Conservation (phyloP, 2,329 filamentous ascomycete genomes). For the Nigrospora osmanthi region DNA sequence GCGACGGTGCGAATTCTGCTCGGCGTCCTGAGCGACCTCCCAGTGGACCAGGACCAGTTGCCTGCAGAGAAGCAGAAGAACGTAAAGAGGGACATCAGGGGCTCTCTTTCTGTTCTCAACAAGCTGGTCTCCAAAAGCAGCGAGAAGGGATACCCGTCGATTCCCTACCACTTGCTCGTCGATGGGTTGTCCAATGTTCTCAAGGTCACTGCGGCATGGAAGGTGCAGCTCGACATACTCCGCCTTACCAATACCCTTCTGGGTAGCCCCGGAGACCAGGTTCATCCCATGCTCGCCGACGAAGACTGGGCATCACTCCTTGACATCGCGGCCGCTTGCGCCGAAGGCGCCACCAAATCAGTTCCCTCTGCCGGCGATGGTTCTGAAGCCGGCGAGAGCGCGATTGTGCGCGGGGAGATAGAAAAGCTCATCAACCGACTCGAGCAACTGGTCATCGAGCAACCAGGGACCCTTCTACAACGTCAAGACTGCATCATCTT, state of each 20-base stretch:
- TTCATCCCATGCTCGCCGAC: conserved; percentile 51
- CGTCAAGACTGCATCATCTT: conserved; percentile 60
- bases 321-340: conserved; percentile 50
- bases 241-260: conserved; percentile 49
- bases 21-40: conserved; percentile 47
- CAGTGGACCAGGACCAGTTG: conserved; percentile 17
- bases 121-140: conserved; percentile 53
- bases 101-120: conserved; percentile 54
- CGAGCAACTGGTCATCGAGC: conserved; percentile 38
- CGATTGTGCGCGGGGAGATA: conserved; percentile 33
- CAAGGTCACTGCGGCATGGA: conserved; percentile 32
- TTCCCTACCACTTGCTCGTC: conserved; percentile 51
- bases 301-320: conserved; percentile 60
- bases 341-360: conserved; percentile 20
- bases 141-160: conserved; percentile 50
- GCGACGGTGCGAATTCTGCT: conserved; percentile 59
- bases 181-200: conserved; percentile 47
- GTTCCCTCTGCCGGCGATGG: conserved; percentile 17
- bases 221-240: conserved; percentile 38
- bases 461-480: conserved; percentile 49
- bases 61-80: conserved; percentile 39
- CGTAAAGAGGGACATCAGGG: conserved; percentile 48
- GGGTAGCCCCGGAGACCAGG: conserved; percentile 38
- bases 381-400: conserved; percentile 25
- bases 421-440: conserved; percentile 37